These are phyloP conservation scores for Cubamyces sp. DNA, from an alignment of 768 basidiomycete species.

Conservation along the genomic window DNA sequence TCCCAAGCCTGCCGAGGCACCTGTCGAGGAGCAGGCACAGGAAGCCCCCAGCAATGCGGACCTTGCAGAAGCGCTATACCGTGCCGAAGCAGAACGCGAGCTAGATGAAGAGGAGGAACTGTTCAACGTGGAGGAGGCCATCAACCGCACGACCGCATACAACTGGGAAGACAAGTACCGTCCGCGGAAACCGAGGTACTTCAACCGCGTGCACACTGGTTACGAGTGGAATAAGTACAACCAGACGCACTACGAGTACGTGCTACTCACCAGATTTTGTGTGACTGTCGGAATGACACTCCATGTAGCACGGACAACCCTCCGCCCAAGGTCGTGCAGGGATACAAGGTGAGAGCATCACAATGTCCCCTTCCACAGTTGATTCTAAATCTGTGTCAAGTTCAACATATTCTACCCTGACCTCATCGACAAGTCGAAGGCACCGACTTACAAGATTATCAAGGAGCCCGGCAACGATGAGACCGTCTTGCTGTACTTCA, in stretches of 20 bases:
- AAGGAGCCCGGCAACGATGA: constrained; percentile 95
- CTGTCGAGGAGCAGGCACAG: constrained; percentile 58
- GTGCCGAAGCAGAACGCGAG: constrained; percentile 89
- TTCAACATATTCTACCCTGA: constrained; percentile 99
- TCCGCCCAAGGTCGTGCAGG: constrained; percentile 98
- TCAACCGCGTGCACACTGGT: constrained; percentile 98
- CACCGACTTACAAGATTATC: constrained; percentile 95
- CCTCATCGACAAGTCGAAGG: constrained; percentile 96
- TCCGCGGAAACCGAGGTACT: constrained; percentile 96
- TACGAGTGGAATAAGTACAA: constrained; percentile 99
- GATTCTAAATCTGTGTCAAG: constrained; percentile 36
- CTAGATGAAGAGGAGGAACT: constrained; percentile 96
- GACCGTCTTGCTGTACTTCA: constrained; percentile 91
- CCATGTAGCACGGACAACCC: constrained; percentile 88
- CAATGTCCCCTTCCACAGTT: constrained; percentile 5
- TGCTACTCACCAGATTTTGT: constrained; percentile 27
- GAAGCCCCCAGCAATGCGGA: constrained; percentile 69
- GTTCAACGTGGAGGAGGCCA: constrained; percentile 92
- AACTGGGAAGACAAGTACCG: constrained; percentile 99
- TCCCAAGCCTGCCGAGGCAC: constrained; percentile 67
- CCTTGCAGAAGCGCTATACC: constrained; percentile 86
- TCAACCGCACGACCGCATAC: constrained; percentile 81
- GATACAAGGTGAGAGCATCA: constrained; percentile 77
- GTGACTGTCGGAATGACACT: constrained; percentile 1
- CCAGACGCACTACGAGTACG: constrained; percentile 98